phyloP scores from a whole-genome alignment of 805 yeast genomes.

The Cephaloascus albidus region DNA sequence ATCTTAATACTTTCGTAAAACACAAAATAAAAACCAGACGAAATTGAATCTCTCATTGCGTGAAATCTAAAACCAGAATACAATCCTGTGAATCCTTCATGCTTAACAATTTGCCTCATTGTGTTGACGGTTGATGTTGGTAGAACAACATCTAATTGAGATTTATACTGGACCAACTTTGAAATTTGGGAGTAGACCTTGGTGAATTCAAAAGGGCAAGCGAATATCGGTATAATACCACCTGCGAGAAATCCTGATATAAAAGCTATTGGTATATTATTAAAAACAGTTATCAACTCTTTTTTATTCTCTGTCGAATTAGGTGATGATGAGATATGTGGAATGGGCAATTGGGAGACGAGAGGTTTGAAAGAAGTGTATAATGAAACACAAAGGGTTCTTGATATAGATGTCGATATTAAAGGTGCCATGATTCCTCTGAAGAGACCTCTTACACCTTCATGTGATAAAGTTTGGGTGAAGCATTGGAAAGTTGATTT shows the following conservation, averaged over 20 bases:
- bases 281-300: conserved; percentile 8
- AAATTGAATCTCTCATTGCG: conserved; percentile 55
- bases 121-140: conserved; percentile 30
- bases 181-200: conserved; percentile 74
- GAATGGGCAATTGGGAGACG: conserved; percentile 4
- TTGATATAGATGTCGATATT: conserved; percentile 52
- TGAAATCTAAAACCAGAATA: conserved; percentile 72
- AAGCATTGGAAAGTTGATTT: conserved; percentile 49
- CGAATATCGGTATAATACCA: conserved; percentile 47
- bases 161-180: conserved; percentile 25
- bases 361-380: conserved; percentile 48
- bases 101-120: conserved; percentile 35
- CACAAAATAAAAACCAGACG: conserved; percentile 67
- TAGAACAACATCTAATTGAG: background rate
- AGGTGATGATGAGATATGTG: background rate
- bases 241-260: conserved; percentile 64
- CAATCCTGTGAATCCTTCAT: conserved; percentile 55
- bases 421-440: conserved; percentile 73
- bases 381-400: conserved; percentile 56
- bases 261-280: conserved; percentile 37
- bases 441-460: conserved; percentile 64
- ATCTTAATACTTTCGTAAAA: conserved; percentile 68
- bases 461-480: conserved; percentile 40
- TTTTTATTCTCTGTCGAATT: conserved; percentile 1
- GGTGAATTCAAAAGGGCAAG: conserved; percentile 82